Percentiles rank a stretch among this genome's conserved stretches.
phyloP scores from a whole-genome alignment of 805 yeast species.

The Tetrapisispora phaffii region DNA sequence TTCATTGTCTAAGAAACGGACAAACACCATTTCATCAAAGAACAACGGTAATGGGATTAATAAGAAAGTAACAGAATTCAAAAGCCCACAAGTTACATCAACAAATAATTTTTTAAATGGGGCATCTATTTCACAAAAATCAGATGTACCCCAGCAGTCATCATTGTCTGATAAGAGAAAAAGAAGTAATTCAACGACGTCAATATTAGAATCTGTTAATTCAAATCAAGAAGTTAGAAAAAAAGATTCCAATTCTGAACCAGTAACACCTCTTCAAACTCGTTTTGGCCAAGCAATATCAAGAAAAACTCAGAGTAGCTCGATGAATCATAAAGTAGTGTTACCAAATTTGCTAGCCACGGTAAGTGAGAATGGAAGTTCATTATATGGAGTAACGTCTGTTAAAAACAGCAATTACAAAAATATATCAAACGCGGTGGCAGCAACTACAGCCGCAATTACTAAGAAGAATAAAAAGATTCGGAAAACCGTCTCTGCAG shows the following conservation, averaged over 20 bases:
- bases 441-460: slow-evolving; percentile 6
- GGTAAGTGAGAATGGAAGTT: slow-evolving; percentile 8
- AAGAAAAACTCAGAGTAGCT: not conserved
- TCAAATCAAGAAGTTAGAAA: not conserved
- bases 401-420: not conserved
- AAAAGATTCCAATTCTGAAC: slow-evolving; percentile 2
- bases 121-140: not conserved
- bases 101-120: not conserved
- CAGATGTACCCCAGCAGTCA: not conserved
- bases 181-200: slow-evolving; percentile 4
- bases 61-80: not conserved
- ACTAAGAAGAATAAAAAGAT: slow-evolving; percentile 2
- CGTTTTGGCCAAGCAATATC: not conserved
- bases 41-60: not conserved
- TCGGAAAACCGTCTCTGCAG: slow-evolving; percentile 4
- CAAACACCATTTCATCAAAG: not conserved
- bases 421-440: slow-evolving; percentile 6
- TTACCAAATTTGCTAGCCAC: slow-evolving; percentile 12
- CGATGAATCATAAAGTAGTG: slow-evolving; percentile 5
- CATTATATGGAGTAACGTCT: not conserved
- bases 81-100: not conserved
- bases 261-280: slow-evolving; percentile 3
- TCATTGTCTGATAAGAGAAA: not conserved
- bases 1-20: not conserved
- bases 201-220: not conserved